Conservation (phyloP, 192 early-diverging fungal genomes). For the Podila verticillata region DNA sequence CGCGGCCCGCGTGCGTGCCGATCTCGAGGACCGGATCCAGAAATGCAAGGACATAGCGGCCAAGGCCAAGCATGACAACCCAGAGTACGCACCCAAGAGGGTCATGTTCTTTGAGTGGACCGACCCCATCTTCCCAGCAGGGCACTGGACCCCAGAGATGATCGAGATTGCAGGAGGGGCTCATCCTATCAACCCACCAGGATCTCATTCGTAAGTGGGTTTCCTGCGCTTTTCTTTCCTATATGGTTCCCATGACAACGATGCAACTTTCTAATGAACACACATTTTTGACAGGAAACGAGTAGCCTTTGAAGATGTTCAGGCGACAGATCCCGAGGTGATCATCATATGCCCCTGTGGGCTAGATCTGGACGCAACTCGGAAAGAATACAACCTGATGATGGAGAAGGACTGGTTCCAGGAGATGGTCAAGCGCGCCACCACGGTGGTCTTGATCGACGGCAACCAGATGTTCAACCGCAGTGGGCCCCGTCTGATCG, state of each 20-base stretch:
- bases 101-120: slow-evolving; percentile 64
- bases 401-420: slow-evolving; percentile 53
- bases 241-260: background rate
- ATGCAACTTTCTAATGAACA: background rate
- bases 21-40: slow-evolving; percentile 50
- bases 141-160: slow-evolving; percentile 65
- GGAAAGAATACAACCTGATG: slow-evolving; percentile 47
- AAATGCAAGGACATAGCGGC: slow-evolving; percentile 29
- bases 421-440: slow-evolving; percentile 30
- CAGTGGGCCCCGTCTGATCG: slow-evolving; percentile 56
- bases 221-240: background rate
- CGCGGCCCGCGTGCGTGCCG: slow-evolving; percentile 33
- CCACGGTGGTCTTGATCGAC: slow-evolving; percentile 56
- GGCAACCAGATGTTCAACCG: slow-evolving; percentile 69
- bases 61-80: slow-evolving; percentile 6
- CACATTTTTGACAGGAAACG: slow-evolving; percentile 26
- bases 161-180: slow-evolving; percentile 57
- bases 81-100: slow-evolving; percentile 34
- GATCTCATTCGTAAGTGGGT: slow-evolving; percentile 54
- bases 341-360: slow-evolving; percentile 62
- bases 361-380: slow-evolving; percentile 54
- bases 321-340: slow-evolving; percentile 44
- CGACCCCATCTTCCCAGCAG: slow-evolving; percentile 60
- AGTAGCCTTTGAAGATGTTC: slow-evolving; percentile 41
- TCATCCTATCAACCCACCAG: slow-evolving; percentile 56